Conservation (phyloP, 306 rosid species). For the Sechiopsis laciniata region DNA sequence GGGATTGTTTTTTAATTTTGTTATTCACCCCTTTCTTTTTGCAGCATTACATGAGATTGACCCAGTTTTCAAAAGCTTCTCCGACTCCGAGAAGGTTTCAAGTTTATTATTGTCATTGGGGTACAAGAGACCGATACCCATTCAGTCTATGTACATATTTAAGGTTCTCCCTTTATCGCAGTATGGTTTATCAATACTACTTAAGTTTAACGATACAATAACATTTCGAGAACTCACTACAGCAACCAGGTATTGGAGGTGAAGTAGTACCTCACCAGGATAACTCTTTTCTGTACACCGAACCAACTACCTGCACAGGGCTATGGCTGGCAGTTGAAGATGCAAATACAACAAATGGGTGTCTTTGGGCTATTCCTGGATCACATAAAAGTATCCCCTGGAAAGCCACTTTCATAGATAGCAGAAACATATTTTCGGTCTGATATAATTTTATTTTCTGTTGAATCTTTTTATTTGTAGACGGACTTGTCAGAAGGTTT, state of each 20-base stretch:
- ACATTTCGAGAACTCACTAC: constrained; percentile 27
- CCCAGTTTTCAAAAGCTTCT: constrained; percentile 65
- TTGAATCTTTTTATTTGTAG: constrained; percentile 31
- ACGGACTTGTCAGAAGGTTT: constrained; percentile 87
- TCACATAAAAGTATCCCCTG: constrained; percentile 66
- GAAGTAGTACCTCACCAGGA: constrained; percentile 99
- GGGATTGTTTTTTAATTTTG: not conserved
- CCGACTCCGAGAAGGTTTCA: constrained; percentile 58
- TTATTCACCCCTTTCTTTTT: constrained; percentile 2
- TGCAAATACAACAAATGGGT: constrained; percentile 67
- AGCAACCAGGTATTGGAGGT: constrained; percentile 99
- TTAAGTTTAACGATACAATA: constrained; percentile 12
- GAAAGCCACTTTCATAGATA: not conserved
- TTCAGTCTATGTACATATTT: constrained; percentile 95
- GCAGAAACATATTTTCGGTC: not conserved
- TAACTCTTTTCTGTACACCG: constrained; percentile 81
- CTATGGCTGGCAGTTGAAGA: constrained; percentile 95
- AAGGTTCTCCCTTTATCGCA: constrained; percentile 47
- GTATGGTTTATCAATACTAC: not conserved
- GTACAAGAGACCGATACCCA: constrained; percentile 64
- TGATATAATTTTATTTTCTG: not conserved
- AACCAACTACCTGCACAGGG: constrained; percentile 91
- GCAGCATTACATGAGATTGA: constrained; percentile 84
- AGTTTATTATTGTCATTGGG: constrained; percentile 62
- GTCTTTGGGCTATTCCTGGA: constrained; percentile 95